phyloP scores from a whole-genome alignment of 2,329 filamentous ascomycete genomes.

The Rutstroemia sp. region DNA sequence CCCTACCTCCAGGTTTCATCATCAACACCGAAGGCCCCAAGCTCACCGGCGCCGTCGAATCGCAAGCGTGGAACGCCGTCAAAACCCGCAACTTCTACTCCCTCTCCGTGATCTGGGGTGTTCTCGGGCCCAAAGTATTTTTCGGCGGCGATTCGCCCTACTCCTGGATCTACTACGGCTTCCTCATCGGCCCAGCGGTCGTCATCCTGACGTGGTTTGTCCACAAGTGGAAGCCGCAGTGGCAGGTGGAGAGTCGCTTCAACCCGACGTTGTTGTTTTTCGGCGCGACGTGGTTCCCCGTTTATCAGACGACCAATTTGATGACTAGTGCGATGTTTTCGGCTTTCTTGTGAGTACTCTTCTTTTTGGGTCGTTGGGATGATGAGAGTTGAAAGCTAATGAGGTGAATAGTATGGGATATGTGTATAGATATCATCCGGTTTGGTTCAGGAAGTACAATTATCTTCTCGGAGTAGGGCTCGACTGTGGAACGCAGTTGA shows the following conservation, averaged over 20 bases:
- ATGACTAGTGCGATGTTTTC: constrained; percentile 24
- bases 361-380: no score
- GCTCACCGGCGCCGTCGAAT: constrained; percentile 19
- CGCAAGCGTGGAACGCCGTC: constrained; percentile 26
- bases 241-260: constrained; percentile 25
- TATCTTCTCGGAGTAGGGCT: constrained; percentile 69
- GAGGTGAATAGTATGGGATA: neutral
- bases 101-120: constrained; percentile 31
- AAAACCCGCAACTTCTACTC: constrained; percentile 29
- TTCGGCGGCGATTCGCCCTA: constrained; percentile 23
- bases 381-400: neutral
- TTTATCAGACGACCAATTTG: constrained; percentile 27
- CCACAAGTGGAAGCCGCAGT: constrained; percentile 25
- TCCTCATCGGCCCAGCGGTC: constrained; percentile 25
- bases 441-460: constrained; percentile 74
- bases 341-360: constrained; percentile 20
- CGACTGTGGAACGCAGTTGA: constrained; percentile 60
- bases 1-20: neutral
- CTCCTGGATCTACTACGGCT: constrained; percentile 28
- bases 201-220: constrained; percentile 22
- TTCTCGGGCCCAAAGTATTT: constrained; percentile 30
- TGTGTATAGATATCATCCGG: constrained; percentile 18
- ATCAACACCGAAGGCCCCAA: constrained; percentile 11
- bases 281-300: constrained; percentile 23
- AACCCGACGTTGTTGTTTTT: constrained; percentile 28